These are phyloP conservation scores for Fusarium odoratissimum DNA, from an alignment of 2,329 filamentous ascomycete species.

Conservation along the genomic window DNA sequence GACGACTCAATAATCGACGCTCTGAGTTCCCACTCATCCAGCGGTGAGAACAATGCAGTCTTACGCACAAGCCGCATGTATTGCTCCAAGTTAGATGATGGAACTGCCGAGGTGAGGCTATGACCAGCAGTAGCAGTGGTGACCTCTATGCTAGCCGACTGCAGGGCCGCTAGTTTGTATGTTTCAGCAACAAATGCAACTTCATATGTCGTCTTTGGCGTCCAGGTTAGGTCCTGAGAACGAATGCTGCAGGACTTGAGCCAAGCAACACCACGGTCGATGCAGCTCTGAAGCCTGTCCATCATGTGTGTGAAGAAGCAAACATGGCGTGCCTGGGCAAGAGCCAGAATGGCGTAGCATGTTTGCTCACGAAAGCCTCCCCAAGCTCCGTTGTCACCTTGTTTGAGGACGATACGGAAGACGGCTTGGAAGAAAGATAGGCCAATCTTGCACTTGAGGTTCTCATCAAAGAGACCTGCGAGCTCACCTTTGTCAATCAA, in stretches of 20 bases:
- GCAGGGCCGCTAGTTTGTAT: not conserved
- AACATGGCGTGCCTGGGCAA: not conserved
- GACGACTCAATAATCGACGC: not conserved
- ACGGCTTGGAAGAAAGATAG: not conserved
- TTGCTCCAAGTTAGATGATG: not conserved
- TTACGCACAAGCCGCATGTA: not conserved
- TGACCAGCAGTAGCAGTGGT: not conserved
- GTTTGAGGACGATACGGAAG: not conserved
- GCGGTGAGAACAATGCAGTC: not conserved
- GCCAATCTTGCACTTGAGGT: not conserved
- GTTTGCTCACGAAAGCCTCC: not conserved
- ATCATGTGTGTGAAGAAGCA: not conserved
- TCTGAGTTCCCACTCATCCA: not conserved
- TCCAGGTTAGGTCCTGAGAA: not conserved
- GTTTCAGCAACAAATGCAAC: not conserved
- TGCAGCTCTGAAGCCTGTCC: not conserved
- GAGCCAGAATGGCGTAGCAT: not conserved
- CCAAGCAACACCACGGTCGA: not conserved
- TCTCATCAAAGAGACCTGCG: not conserved
- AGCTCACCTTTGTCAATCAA: not conserved
- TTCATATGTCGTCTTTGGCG: not conserved
- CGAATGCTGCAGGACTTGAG: fast-evolving
- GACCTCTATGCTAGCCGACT: fast-evolving
- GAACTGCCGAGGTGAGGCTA: not conserved
- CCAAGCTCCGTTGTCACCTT: not conserved